Percentiles rank a stretch among this genome's conserved stretches.
Conservation (phyloP, 2,329 filamentous ascomycete genomes). For the Mollisiaceae sp. region DNA sequence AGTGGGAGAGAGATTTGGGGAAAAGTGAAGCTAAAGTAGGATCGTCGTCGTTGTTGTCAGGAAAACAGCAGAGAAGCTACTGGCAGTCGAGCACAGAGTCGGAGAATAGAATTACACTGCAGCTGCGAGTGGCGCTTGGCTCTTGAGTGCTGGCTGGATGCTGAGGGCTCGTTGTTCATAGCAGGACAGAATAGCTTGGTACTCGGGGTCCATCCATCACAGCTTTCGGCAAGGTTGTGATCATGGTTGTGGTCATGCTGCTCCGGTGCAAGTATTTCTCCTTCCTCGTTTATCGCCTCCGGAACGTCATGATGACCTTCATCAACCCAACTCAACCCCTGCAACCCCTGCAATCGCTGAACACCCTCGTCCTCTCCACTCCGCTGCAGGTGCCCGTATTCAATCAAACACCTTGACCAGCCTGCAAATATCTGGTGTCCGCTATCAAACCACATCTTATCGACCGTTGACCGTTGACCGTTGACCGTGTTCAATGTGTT, state of each 20-base stretch:
- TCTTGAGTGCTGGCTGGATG: background rate
- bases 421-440: background rate
- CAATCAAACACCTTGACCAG: background rate
- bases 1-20: background rate
- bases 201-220: slow-evolving; percentile 3
- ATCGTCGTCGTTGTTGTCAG: background rate
- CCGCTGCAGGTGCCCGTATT: background rate
- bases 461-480: background rate
- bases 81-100: background rate
- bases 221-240: background rate
- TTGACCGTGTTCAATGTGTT: background rate
- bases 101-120: background rate
- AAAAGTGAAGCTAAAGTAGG: background rate
- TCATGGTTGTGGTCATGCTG: background rate
- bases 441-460: background rate
- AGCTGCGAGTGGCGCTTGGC: slow-evolving; percentile 6
- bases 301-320: slow-evolving; percentile 3
- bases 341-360: slow-evolving; percentile 1
- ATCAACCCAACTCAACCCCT: background rate
- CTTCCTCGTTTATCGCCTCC: background rate
- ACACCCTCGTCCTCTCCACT: slow-evolving; percentile 4
- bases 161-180: background rate
- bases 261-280: background rate
- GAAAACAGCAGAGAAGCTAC: background rate
- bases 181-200: background rate